Percentiles rank a stretch among this genome's conserved stretches.
Conservation (phyloP, 768 basidiomycete species). For the Trametes sanguinea region DNA sequence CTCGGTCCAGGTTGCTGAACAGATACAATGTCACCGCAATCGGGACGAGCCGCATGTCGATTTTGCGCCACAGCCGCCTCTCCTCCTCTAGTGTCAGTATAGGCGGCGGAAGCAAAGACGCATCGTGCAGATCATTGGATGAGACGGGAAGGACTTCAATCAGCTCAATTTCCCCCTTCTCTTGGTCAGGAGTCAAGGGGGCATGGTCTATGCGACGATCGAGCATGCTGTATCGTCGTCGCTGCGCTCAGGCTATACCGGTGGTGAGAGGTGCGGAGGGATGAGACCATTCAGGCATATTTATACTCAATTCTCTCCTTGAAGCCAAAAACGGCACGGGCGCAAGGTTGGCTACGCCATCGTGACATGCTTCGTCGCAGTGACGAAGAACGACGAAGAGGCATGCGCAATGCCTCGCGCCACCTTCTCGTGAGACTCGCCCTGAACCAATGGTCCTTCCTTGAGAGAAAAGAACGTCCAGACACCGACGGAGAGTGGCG, state of each 20-base stretch:
- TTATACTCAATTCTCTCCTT: too few species aligned
- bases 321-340: not conserved
- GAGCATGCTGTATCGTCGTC: not conserved
- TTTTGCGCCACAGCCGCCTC: slow-evolving; percentile 34
- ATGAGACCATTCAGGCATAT: too few species aligned
- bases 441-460: not conserved
- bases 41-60: slow-evolving; percentile 33
- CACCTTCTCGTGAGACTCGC: not conserved
- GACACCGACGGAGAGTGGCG: too few species aligned
- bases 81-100: slow-evolving; percentile 44
- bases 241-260: too few species aligned
- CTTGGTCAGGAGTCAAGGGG: not conserved
- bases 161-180: not conserved
- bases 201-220: not conserved
- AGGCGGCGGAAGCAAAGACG: slow-evolving; percentile 43
- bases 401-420: not conserved
- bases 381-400: not conserved
- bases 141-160: not conserved
- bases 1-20: slow-evolving; percentile 32
- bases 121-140: not conserved
- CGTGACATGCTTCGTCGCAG: not conserved
- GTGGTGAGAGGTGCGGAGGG: too few species aligned
- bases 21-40: slow-evolving; percentile 34
- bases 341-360: not conserved
- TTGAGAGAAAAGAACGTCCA: not conserved